Conservation (phyloP, 1,139 yeast species). For the Candida freyschussii region DNA sequence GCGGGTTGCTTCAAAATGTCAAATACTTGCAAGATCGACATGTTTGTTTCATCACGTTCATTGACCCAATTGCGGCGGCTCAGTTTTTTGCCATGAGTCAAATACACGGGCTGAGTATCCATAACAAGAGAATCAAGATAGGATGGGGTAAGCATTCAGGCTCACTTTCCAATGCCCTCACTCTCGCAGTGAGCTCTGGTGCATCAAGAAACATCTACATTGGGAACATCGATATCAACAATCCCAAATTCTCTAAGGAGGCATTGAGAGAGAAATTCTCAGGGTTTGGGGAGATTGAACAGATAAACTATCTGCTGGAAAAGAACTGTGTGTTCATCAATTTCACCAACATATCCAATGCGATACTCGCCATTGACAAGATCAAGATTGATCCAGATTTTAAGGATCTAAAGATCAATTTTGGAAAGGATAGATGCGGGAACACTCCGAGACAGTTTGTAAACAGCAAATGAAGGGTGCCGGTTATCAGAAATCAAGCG, state of each 20-base stretch:
- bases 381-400: conserved; percentile 47
- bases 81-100: conserved; percentile 88
- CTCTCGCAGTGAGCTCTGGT: conserved; percentile 87
- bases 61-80: conserved; percentile 90
- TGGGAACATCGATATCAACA: conserved; percentile 54
- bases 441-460: conserved; percentile 42
- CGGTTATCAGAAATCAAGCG: too few relatives aligned
- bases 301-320: conserved; percentile 77
- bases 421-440: conserved; percentile 85
- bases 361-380: conserved; percentile 77
- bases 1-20: conserved; percentile 78
- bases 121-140: conserved; percentile 74
- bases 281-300: conserved; percentile 89
- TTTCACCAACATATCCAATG: conserved; percentile 81
- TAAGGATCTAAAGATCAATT: conserved; percentile 61
- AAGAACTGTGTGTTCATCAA: conserved; percentile 91
- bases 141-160: conserved; percentile 98
- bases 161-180: conserved; percentile 74
- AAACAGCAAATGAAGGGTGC: conserved; percentile 10
- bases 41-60: conserved; percentile 88
- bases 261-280: conserved; percentile 70
- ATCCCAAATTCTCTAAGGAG: conserved; percentile 36
- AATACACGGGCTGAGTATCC: conserved; percentile 75
- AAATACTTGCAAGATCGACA: conserved; percentile 78
- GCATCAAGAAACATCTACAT: conserved; percentile 90